Evolutionary conservation across 345 rosid species (phyloP).

Genomic region (Mercurialis annua): DNA sequence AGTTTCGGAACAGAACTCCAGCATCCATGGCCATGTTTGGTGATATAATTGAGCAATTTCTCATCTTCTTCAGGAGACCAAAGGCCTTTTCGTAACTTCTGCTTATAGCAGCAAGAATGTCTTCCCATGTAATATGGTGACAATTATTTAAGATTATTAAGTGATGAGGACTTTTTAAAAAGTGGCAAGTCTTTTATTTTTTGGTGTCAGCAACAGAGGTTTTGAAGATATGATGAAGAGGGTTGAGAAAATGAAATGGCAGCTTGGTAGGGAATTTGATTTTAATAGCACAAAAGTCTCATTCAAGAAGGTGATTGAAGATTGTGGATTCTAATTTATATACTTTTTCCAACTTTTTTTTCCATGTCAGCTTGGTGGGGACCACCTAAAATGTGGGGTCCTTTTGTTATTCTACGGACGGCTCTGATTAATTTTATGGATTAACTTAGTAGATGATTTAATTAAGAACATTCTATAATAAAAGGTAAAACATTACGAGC

Average conservation of each 20-base stretch:
- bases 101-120: slow-evolving; percentile 75
- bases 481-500: too few relatives aligned
- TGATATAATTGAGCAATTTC: slow-evolving; percentile 65
- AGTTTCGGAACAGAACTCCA: slow-evolving; percentile 90
- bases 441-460: slow-evolving; percentile 22
- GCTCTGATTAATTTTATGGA: slow-evolving; percentile 25
- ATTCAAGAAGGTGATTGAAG: slow-evolving; percentile 33
- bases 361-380: slow-evolving; percentile 21
- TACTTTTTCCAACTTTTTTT: neutral
- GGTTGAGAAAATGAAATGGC: slow-evolving; percentile 31
- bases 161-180: slow-evolving; percentile 12
- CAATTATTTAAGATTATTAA: too few relatives aligned
- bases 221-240: slow-evolving; percentile 16
- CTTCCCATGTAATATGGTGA: slow-evolving; percentile 61
- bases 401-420: slow-evolving; percentile 7
- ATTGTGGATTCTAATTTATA: slow-evolving; percentile 25
- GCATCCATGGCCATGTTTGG: slow-evolving; percentile 72
- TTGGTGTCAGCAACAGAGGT: slow-evolving; percentile 15
- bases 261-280: slow-evolving; percentile 34
- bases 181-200: neutral
- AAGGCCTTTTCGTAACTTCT: slow-evolving; percentile 76
- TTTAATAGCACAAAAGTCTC: slow-evolving; percentile 34
- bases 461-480: too few relatives aligned
- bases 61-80: slow-evolving; percentile 95
- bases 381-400: neutral